Base-by-base conservation (phyloP, 139 green algal species). In the Chlorella sp. region DNA sequence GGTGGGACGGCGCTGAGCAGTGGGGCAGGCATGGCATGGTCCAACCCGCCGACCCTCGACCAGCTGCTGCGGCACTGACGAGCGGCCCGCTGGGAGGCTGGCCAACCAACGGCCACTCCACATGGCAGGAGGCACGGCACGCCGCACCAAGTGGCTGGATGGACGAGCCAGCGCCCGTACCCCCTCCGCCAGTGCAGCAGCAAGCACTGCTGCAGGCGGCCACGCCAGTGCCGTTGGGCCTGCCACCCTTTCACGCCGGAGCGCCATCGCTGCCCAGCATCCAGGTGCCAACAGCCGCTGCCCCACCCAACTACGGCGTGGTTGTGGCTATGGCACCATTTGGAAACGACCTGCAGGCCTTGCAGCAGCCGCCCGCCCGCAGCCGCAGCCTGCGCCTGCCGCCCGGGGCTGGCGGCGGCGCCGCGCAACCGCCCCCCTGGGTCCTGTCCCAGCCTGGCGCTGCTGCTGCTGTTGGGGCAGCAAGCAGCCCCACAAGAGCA, bases 281-380 rank as follows among this genome's bases (percentile, higher is more conserved):
- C 11, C 43, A 0, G 30, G 19, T 32, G 20, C 17, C 26, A 34
- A 54, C n/a, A 44, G 38, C 48, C n/a, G 20, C 72, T 34, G 22
- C 28, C 19, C 6, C 69, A 46, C 19, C 22, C 38, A 19, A n/a
- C 36, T 19, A 19, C 30, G 72, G 72, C 43, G 22, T 43, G 4
- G 11, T 41, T 28, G 34, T 48, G 19, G 34, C 51, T 16, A 36
- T 1, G 24, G 65, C 65, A 20, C 64, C 65, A 7, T 77, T 77
- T 34, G 65, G 79, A 19, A 85, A 26, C 38, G 81, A 85, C 51
- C 5, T 85, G 68, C 69, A 73, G 69, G 28, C 44, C 0, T 1
- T 32, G 14, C 48, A 58, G 48, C 38, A 2, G 34, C 17, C 34
- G 54, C 58, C 41, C 7, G 5, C 30, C 40, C 44, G 41, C 14